These are phyloP conservation scores for Melaleuca alternifolia DNA, from an alignment of 345 rosid genomes.

Conservation along the genomic window DNA sequence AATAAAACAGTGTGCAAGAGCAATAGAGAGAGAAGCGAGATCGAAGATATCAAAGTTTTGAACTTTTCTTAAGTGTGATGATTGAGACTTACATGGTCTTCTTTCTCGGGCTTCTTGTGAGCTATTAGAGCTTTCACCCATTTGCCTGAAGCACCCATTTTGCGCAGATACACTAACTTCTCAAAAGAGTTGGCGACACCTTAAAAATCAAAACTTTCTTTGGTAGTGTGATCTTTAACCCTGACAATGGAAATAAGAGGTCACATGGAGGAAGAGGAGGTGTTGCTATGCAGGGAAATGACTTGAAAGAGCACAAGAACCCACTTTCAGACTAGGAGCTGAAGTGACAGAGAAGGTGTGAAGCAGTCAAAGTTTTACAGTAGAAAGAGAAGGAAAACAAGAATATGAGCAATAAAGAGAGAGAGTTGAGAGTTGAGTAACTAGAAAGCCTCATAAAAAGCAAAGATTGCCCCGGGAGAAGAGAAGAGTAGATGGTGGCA, in stretches of 20 bases:
- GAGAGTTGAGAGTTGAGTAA: neutral
- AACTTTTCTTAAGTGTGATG: neutral
- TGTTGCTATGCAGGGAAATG: neutral
- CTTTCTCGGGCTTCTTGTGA: slow-evolving; percentile 56
- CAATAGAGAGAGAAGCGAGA: neutral
- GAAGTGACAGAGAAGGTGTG: neutral
- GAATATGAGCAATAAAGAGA: neutral
- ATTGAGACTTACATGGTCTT: slow-evolving; percentile 34
- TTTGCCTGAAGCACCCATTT: slow-evolving; percentile 97
- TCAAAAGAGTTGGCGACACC: neutral
- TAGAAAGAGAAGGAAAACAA: neutral
- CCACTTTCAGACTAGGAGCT: neutral
- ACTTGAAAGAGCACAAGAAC: neutral
- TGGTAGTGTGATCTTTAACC: neutral
- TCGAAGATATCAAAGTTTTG: neutral
- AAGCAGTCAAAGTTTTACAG: neutral
- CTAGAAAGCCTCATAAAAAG: neutral
- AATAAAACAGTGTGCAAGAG: neutral
- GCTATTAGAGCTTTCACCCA: slow-evolving; percentile 84
- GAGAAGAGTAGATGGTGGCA: neutral
- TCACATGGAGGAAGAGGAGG: neutral
- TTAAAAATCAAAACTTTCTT: neutral
- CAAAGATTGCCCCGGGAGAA: neutral
- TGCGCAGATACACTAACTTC: neutral
- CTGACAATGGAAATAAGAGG: neutral